phyloP scores from a whole-genome alignment of 306 rosid species.

The Amphicarpaea edgeworthii region DNA sequence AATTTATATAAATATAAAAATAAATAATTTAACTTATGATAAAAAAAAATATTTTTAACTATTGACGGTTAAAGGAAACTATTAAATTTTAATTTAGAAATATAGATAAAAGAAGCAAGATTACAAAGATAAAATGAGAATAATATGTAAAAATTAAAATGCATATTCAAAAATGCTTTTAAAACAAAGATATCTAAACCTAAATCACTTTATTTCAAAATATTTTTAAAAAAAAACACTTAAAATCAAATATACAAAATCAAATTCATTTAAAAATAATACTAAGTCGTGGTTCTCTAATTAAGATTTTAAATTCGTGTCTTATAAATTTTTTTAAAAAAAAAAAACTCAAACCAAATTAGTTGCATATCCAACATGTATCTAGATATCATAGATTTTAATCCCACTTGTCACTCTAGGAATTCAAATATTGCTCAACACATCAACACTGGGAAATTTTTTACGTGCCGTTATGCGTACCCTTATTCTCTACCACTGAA shows the following conservation, averaged over 20 bases:
- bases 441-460: background rate
- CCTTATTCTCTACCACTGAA: slow-evolving; percentile 4
- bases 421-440: slow-evolving; percentile 13
- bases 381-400: background rate
- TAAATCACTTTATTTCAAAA: background rate
- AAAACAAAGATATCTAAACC: background rate
- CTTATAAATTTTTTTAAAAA: too few relatives aligned
- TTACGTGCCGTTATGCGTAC: background rate
- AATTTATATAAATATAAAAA: background rate
- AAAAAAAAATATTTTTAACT: background rate
- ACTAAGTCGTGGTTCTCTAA: too few relatives aligned
- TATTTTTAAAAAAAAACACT: background rate
- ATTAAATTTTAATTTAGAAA: background rate
- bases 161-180: background rate
- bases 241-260: background rate
- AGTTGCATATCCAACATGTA: background rate
- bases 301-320: too few relatives aligned
- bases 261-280: background rate
- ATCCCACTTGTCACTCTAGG: background rate
- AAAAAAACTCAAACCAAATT: too few relatives aligned
- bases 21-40: background rate
- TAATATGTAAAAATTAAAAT: too few relatives aligned
- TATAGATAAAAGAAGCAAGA: background rate
- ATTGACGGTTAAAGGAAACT: background rate
- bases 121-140: background rate